Evolutionary conservation across 208 protist genomes (phyloP).

Genomic region (Leishmania braziliensis): DNA sequence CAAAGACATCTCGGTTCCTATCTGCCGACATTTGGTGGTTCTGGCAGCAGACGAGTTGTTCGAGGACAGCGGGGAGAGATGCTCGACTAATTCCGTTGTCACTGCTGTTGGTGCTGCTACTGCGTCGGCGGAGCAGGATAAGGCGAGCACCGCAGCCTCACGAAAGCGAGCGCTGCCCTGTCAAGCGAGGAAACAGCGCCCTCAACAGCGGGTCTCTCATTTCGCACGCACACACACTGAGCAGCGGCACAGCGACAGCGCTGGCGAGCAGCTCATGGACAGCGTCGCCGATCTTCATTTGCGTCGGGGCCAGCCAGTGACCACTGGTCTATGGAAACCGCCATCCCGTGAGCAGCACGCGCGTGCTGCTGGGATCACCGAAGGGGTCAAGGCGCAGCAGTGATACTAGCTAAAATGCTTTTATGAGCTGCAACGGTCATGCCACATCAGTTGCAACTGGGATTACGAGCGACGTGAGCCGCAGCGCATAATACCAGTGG

Average conservation of each 20-base stretch:
- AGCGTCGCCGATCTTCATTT: neutral
- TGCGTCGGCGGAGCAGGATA: neutral
- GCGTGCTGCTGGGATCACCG: constrained; percentile 1
- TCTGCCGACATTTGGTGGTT: constrained; percentile 17
- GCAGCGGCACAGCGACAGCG: neutral
- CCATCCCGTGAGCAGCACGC: constrained; percentile 19
- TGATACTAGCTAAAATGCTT: neutral
- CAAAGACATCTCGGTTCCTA: constrained; percentile 10
- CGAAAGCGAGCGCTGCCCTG: neutral
- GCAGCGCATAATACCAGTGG: constrained; percentile 10
- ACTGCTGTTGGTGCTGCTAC: neutral
- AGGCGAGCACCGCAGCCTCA: neutral
- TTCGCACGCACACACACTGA: neutral
- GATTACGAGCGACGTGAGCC: constrained; percentile 5
- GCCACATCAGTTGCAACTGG: neutral
- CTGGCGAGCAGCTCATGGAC: constrained; percentile 22
- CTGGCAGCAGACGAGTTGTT: neutral
- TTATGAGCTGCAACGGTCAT: constrained; percentile 13
- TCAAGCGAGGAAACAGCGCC: neutral
- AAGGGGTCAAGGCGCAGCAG: constrained; percentile 19
- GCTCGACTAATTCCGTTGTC: neutral
- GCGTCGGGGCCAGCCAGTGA: neutral
- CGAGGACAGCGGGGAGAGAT: neutral
- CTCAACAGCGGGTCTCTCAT: neutral
- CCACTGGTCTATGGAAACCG: constrained; percentile 21